These are phyloP conservation scores for Pleurotus ostreatus DNA, from an alignment of 768 basidiomycete genomes.

Conservation along the genomic window DNA sequence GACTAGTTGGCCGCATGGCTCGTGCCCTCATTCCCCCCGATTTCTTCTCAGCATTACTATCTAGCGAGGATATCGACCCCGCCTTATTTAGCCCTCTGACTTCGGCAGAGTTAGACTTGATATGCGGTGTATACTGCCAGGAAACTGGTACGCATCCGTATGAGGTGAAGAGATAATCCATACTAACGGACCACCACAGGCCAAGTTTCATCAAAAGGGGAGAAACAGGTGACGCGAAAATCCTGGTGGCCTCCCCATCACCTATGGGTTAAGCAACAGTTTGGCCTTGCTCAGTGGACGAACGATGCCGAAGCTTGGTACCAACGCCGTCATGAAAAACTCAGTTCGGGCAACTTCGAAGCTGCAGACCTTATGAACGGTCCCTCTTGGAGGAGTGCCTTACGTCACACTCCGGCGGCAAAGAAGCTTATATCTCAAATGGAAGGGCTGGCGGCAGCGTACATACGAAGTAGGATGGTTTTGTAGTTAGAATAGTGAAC, in stretches of 20 bases:
- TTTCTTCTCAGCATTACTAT: background rate
- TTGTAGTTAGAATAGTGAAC: too few species aligned
- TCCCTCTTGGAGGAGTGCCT: background rate
- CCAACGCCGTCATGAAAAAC: background rate
- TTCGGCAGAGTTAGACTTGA: background rate
- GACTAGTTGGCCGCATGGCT: background rate
- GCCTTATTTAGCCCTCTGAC: background rate
- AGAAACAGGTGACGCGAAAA: background rate
- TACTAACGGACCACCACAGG: background rate
- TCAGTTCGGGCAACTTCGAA: background rate
- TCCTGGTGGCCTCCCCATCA: background rate
- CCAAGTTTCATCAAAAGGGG: background rate
- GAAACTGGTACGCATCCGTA: background rate
- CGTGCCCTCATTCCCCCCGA: background rate
- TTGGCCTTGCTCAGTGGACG: background rate
- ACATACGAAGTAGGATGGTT: too few species aligned
- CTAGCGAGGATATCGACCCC: background rate
- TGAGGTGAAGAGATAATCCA: background rate
- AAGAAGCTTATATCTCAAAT: background rate
- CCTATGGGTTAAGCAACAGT: background rate
- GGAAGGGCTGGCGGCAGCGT: background rate
- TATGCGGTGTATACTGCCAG: background rate
- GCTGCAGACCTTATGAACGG: background rate
- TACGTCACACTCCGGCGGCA: background rate
- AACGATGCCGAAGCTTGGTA: background rate